phyloP scores from a whole-genome alignment of 345 rosid species.

The Geranium brycei region DNA sequence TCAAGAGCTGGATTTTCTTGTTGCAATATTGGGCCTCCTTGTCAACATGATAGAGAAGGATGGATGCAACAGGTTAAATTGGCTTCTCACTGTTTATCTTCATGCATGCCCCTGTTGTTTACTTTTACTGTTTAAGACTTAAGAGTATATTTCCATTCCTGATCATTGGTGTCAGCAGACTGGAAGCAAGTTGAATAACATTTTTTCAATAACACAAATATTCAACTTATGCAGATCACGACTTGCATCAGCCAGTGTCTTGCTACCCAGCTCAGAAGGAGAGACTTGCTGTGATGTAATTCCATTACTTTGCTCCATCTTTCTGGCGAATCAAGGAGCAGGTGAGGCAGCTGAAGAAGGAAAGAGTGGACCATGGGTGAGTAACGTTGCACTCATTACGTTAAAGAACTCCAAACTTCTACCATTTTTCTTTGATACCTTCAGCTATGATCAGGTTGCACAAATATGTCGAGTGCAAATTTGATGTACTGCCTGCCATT shows the following conservation, averaged over 20 bases:
- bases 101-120: constrained; percentile 1
- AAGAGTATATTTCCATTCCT: too few species aligned
- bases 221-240: constrained; percentile 43
- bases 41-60: constrained; percentile 95
- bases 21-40: constrained; percentile 82
- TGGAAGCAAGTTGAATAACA: neutral
- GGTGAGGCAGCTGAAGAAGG: constrained; percentile 52
- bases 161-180: too few species aligned
- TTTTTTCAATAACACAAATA: neutral
- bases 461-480: too few species aligned
- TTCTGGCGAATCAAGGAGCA: constrained; percentile 65
- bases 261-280: constrained; percentile 33
- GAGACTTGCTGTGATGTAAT: constrained; percentile 45
- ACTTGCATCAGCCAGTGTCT: constrained; percentile 63
- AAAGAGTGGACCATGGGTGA: constrained; percentile 46
- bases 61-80: constrained; percentile 64
- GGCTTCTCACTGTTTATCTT: constrained; percentile 5
- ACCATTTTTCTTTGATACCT: too few species aligned
- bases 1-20: constrained; percentile 88
- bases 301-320: constrained; percentile 70
- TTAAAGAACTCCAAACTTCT: too few species aligned
- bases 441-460: too few species aligned
- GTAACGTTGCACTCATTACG: constrained; percentile 10
- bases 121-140: neutral
- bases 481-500: too few species aligned